phyloP scores from a whole-genome alignment of 2,329 filamentous ascomycete species.

The Colletotrichum magnum region DNA sequence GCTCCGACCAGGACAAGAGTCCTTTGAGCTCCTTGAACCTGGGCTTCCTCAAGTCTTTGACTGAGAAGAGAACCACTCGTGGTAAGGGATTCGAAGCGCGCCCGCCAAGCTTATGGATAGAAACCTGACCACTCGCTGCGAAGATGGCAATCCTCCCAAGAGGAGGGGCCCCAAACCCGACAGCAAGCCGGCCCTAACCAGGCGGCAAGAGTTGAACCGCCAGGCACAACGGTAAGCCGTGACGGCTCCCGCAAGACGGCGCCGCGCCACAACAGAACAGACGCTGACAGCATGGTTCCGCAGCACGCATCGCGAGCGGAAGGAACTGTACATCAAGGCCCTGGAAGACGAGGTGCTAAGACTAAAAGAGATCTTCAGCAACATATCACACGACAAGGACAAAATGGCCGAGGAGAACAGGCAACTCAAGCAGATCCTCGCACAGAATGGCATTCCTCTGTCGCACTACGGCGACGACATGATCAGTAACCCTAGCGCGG shows the following conservation, averaged over 20 bases:
- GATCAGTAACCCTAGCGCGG: slow-evolving; percentile 61
- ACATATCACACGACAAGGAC: slow-evolving; percentile 81
- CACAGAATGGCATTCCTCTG: slow-evolving; percentile 65
- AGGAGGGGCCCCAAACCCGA: slow-evolving; percentile 95
- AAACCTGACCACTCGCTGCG: slow-evolving; percentile 6
- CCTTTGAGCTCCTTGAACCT: slow-evolving; percentile 65
- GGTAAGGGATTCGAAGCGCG: slow-evolving; percentile 62
- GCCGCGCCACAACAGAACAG: slow-evolving; percentile 23
- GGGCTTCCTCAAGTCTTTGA: slow-evolving; percentile 76
- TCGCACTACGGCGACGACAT: slow-evolving; percentile 57
- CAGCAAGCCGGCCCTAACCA: slow-evolving; percentile 92
- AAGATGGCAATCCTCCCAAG: slow-evolving; percentile 89
- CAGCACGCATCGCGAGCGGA: slow-evolving; percentile 96
- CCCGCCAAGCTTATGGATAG: not conserved
- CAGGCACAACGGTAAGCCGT: slow-evolving; percentile 88
- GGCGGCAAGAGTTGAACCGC: slow-evolving; percentile 93
- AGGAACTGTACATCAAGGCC: slow-evolving; percentile 95
- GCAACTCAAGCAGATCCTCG: slow-evolving; percentile 73
- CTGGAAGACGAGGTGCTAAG: slow-evolving; percentile 92
- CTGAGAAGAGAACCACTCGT: slow-evolving; percentile 83
- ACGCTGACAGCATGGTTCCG: slow-evolving; percentile 41
- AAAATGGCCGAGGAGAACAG: slow-evolving; percentile 84
- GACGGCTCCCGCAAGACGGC: not conserved
- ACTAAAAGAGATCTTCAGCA: slow-evolving; percentile 87
- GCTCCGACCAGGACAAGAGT: slow-evolving; percentile 51